Evolutionary conservation across 2,329 filamentous ascomycete species (phyloP).

Genomic region (Ciborinia camelliae): DNA sequence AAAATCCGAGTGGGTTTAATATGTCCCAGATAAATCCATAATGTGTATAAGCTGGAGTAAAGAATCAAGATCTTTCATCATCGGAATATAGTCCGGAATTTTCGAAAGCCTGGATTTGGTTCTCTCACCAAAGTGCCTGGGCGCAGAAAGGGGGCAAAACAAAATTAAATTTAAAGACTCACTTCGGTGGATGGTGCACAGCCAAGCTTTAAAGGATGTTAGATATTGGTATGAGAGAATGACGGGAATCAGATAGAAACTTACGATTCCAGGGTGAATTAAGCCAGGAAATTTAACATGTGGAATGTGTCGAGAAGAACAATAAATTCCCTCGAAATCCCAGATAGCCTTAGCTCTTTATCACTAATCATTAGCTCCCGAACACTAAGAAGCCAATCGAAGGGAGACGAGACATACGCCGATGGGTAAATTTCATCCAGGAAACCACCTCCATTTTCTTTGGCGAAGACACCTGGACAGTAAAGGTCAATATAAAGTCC

Average conservation of each 20-base stretch:
- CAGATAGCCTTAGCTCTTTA: conserved; percentile 66
- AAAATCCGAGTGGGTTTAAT: no score
- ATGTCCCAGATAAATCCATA: neutral
- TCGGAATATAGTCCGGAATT: neutral
- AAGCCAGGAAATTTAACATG: conserved; percentile 84
- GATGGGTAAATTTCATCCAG: conserved; percentile 83
- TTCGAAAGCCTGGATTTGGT: no score
- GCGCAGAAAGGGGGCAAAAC: neutral
- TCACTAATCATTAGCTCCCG: conserved; percentile 3
- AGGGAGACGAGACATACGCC: conserved; percentile 55
- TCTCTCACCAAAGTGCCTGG: neutral
- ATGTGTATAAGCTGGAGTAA: neutral
- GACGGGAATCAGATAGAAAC: no score
- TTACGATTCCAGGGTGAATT: conserved; percentile 83
- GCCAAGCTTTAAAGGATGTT: no score
- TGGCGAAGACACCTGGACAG: conserved; percentile 55
- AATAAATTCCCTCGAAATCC: conserved; percentile 77
- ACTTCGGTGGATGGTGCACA: conserved; percentile 70
- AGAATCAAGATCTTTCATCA: neutral
- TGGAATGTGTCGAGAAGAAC: conserved; percentile 80
- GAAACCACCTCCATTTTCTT: conserved; percentile 82
- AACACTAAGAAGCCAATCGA: neutral
- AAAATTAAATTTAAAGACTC: conserved; percentile 9
- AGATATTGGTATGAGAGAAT: no score
- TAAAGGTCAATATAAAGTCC: neutral